Conservation (phyloP, 129 eudicot species). For the Saussurea involucrata region DNA sequence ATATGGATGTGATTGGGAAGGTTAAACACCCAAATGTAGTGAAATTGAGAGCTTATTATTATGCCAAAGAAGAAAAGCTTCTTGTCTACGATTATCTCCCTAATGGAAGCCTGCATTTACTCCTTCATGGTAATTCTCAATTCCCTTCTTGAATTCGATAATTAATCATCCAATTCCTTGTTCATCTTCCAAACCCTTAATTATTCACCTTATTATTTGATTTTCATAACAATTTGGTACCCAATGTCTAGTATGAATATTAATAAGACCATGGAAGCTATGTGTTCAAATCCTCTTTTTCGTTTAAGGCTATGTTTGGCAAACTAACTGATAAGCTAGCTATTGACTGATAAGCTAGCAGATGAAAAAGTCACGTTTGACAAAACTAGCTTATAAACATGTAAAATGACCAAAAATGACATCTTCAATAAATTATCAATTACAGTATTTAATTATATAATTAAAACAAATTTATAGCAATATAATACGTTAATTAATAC, state of each 20-base stretch:
- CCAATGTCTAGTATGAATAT: not conserved
- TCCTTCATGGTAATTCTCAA: slow-evolving; percentile 74
- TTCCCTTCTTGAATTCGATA: not conserved
- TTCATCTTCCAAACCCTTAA: not conserved
- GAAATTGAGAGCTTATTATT: slow-evolving; percentile 82
- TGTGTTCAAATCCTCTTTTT: no score
- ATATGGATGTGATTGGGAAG: slow-evolving; percentile 98
- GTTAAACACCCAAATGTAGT: slow-evolving; percentile 74
- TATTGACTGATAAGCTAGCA: no score
- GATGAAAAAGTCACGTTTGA: no score
- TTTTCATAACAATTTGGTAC: not conserved
- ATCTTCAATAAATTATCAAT: no score
- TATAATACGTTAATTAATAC: no score
- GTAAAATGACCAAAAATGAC: no score
- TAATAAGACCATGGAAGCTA: no score
- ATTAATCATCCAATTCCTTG: not conserved
- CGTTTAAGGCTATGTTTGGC: no score
- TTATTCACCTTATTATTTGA: not conserved
- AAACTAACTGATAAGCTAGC: no score
- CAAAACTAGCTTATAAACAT: no score
- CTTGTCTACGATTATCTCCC: slow-evolving; percentile 92
- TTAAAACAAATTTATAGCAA: no score
- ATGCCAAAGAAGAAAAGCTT: slow-evolving; percentile 89
- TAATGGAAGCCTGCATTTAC: slow-evolving; percentile 92
- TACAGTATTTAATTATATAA: no score